A percentile compares a stretch with the other conserved stretches of the same genome.
phyloP scores from a whole-genome alignment of 495 filamentous ascomycete species.

The Wilcoxina mikolae region DNA sequence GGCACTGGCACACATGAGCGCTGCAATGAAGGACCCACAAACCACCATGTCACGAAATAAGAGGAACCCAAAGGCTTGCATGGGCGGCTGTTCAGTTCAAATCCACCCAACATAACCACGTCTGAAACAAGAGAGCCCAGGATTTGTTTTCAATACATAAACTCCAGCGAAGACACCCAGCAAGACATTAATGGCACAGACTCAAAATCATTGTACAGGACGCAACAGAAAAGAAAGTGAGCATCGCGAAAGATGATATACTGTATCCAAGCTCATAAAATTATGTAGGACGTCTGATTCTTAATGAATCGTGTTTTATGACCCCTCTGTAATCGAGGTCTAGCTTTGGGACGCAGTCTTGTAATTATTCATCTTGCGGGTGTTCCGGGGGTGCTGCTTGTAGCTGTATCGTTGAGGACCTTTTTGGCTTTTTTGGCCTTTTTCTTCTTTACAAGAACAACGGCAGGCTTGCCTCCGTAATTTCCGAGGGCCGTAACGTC shows the following conservation, averaged over 20 bases:
- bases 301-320: too few species aligned
- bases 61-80: conserved; percentile 26
- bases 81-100: conserved; percentile 17
- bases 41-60: conserved; percentile 67
- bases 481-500: conserved; percentile 44
- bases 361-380: conserved; percentile 14
- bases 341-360: not conserved
- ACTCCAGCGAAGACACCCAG: not conserved
- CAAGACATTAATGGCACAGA: not conserved
- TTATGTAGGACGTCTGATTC: too few species aligned
- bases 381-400: conserved; percentile 21
- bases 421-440: conserved; percentile 44
- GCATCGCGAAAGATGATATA: not conserved
- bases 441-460: conserved; percentile 59
- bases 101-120: not conserved
- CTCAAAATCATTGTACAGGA: not conserved
- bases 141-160: not conserved
- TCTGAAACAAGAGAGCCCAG: too few species aligned
- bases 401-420: conserved; percentile 26
- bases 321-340: not conserved
- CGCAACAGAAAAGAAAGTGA: not conserved
- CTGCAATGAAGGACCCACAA: conserved; percentile 38
- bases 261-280: too few species aligned
- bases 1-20: conserved; percentile 25
- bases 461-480: conserved; percentile 58